These are phyloP conservation scores for Fusarium tricinctum DNA, from an alignment of 2,329 filamentous ascomycete genomes.

Conservation along the genomic window DNA sequence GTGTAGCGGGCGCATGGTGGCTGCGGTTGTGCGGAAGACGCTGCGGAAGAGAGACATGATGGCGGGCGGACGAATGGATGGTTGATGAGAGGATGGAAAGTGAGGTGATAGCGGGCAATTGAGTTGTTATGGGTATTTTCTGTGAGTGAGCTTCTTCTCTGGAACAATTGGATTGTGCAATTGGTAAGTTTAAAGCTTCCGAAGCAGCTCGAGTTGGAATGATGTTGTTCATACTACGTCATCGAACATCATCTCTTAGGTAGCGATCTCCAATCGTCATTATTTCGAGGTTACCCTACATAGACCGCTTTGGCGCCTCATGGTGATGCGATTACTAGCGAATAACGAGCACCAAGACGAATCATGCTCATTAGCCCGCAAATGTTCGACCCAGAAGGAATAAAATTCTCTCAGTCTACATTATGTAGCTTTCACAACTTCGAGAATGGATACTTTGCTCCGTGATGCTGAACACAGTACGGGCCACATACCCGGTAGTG, in stretches of 20 bases:
- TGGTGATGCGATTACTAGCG: neutral
- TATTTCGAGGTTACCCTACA: constrained; percentile 20
- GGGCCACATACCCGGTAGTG: no score
- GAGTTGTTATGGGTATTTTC: neutral
- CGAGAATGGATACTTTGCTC: no score
- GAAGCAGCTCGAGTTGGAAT: constrained; percentile 7
- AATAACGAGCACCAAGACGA: no score
- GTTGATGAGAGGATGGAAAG: neutral
- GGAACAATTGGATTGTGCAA: constrained; percentile 19
- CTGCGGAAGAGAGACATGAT: constrained; percentile 44
- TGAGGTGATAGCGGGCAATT: neutral
- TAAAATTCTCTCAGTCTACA: no score
- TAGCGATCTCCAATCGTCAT: constrained; percentile 34
- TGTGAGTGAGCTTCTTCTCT: neutral
- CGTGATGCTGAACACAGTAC: no score
- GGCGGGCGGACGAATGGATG: neutral
- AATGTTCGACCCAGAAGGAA: neutral
- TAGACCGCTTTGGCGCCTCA: neutral
- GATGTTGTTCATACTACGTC: constrained; percentile 30
- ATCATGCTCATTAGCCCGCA: neutral
- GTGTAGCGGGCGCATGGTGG: constrained; percentile 53
- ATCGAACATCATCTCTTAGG: constrained; percentile 38
- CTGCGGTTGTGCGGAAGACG: constrained; percentile 36
- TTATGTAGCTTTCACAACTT: no score
- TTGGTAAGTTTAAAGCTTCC: constrained; percentile 5